phyloP scores from a whole-genome alignment of 2,329 filamentous ascomycete genomes.

The Hymenoscyphus fraxineus region DNA sequence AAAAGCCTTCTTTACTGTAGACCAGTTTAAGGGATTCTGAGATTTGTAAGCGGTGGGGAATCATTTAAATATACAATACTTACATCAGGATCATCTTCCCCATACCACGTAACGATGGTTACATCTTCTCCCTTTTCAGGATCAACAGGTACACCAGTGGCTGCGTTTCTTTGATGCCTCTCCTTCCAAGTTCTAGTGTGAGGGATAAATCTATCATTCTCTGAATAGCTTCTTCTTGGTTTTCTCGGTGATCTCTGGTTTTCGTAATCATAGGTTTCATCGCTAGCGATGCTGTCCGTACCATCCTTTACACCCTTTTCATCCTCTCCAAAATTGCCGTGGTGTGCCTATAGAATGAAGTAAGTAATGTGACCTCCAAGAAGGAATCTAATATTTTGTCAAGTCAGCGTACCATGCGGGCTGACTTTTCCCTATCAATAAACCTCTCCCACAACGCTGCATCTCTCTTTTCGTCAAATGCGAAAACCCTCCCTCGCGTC shows the following conservation, averaged over 20 bases:
- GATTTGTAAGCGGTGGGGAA: background rate
- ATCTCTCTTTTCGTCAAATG: constrained; percentile 46
- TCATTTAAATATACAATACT: constrained; percentile 9
- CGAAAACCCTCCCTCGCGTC: constrained; percentile 37
- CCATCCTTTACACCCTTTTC: constrained; percentile 35
- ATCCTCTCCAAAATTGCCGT: constrained; percentile 37
- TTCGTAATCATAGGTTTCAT: background rate
- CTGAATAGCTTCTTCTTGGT: background rate
- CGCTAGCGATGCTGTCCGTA: background rate
- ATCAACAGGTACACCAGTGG: constrained; percentile 43
- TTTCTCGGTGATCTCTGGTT: constrained; percentile 1
- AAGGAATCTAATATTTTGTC: background rate
- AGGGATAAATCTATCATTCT: constrained; percentile 14
- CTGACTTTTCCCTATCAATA: constrained; percentile 47
- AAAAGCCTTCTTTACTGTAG: constrained; percentile 37
- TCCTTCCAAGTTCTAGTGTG: constrained; percentile 17
- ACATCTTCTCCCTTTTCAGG: constrained; percentile 49
- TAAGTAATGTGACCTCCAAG: background rate
- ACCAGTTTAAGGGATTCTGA: constrained; percentile 50
- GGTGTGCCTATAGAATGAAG: constrained; percentile 34
- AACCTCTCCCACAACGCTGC: constrained; percentile 46
- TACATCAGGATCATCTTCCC: constrained; percentile 43
- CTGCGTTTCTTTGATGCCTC: constrained; percentile 33
- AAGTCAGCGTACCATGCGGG: constrained; percentile 33
- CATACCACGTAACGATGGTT: constrained; percentile 49